These are phyloP conservation scores for Wallemia ichthyophaga DNA, from an alignment of 1,284 basidiomycete species.

Conservation along the genomic window DNA sequence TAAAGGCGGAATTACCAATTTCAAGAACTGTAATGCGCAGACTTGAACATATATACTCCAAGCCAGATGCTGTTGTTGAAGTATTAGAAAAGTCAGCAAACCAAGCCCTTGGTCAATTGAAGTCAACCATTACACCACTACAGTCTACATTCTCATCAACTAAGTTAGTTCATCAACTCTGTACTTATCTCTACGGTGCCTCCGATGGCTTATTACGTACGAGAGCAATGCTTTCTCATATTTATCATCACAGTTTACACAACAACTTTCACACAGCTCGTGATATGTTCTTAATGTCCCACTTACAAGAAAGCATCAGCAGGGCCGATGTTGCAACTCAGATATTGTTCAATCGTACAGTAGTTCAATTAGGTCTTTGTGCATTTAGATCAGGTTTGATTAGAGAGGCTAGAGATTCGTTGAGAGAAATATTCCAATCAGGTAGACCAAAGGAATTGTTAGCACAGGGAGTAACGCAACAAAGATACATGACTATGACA, in stretches of 20 bases:
- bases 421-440: slow-evolving; percentile 86
- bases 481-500: slow-evolving; percentile 53
- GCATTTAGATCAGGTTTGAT: slow-evolving; percentile 89
- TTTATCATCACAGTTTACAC: slow-evolving; percentile 87
- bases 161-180: slow-evolving; percentile 55
- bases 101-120: slow-evolving; percentile 17
- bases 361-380: slow-evolving; percentile 86
- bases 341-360: slow-evolving; percentile 88
- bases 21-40: slow-evolving; percentile 75
- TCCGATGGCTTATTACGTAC: slow-evolving; percentile 71
- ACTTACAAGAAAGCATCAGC: slow-evolving; percentile 83
- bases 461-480: slow-evolving; percentile 82
- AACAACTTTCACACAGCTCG: slow-evolving; percentile 91
- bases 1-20: slow-evolving; percentile 40
- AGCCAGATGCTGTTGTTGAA: slow-evolving; percentile 79
- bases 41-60: slow-evolving; percentile 92
- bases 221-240: slow-evolving; percentile 86
- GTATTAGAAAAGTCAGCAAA: slow-evolving; percentile 48
- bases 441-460: slow-evolving; percentile 89
- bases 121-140: slow-evolving; percentile 27
- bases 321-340: slow-evolving; percentile 90
- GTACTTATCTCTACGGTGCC: slow-evolving; percentile 75
- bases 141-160: slow-evolving; percentile 30
- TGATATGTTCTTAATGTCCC: slow-evolving; percentile 96
- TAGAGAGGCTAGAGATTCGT: slow-evolving; percentile 66